Base-by-base conservation (phyloP, 2,329 filamentous ascomycete genomes). In the Periglandula ipomoeae region DNA sequence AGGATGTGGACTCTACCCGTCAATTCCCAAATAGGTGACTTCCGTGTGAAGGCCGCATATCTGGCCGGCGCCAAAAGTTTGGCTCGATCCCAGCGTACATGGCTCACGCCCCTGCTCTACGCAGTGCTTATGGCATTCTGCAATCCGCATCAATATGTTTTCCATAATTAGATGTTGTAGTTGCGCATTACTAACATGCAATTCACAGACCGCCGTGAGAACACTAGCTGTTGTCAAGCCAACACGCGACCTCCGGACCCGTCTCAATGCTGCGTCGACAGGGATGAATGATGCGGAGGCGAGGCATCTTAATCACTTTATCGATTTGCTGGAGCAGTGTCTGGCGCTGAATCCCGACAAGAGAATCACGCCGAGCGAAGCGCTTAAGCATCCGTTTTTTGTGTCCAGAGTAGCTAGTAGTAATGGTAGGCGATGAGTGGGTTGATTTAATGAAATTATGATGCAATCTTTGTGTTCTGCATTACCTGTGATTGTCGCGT, bases 321-420 rank as follows among this genome's bases (percentile, higher is more conserved):
- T 89, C 56, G 90, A 97, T 65, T 70, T 98, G 44, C 70, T 98
- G 50, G 90, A 95, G 61, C 84, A 86, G 48, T 97, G 90, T 63
- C 73, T 98, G 54, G 82, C 84, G 50, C 76, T 97, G 55, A 95
- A 97, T 61, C 89, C 91, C 1, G 90, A 95, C 64, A 95, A 94
- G 73, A 80, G 93, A 53, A 87, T 93, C 59, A 91, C 87, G 42
- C 87, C 93, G 0, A 73, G 78, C 13, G 90, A 97, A 60, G 93
- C 93, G 44, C 71, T 97, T 58, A 84, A 82, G 61, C 91, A 97
- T 71, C 87, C 87, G 1, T 97, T 97, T 67, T 89, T 97, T 58
- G 71, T 69, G 23, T 70, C 74, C 22, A 56, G 52, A 48, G 44
- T 27, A 10, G 13, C n/a, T 7, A 41, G 39, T 23, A 37, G 23